A percentile compares a stretch with the other conserved stretches of the same genome.
phyloP scores from a whole-genome alignment of 108 stramenopile species.

The Nitzschia sp. region DNA sequence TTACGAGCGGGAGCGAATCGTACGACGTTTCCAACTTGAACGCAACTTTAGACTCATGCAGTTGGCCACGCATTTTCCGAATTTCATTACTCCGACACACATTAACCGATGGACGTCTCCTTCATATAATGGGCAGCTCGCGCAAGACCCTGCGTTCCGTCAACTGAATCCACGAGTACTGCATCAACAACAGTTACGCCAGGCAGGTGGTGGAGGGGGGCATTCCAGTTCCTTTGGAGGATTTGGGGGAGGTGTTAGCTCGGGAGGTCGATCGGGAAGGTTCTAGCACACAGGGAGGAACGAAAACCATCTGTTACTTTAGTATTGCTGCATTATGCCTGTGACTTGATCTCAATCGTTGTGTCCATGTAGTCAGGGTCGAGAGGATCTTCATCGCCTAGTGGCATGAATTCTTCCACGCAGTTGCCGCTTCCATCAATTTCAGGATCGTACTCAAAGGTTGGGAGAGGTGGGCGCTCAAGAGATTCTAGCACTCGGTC shows the following conservation, averaged over 20 bases:
- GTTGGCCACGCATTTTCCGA: conserved; percentile 38
- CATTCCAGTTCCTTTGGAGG: neutral
- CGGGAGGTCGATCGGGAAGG: conserved; percentile 35
- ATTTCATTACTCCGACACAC: conserved; percentile 26
- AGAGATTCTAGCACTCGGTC: conserved; percentile 60
- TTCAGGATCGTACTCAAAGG: conserved; percentile 73
- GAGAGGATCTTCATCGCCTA: conserved; percentile 75
- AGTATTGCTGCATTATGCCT: conserved; percentile 22
- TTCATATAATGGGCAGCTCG: conserved; percentile 39
- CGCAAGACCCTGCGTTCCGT: conserved; percentile 37
- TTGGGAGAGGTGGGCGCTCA: conserved; percentile 76
- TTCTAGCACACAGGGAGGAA: conserved; percentile 8
- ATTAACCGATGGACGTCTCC: conserved; percentile 39
- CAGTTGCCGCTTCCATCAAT: conserved; percentile 84
- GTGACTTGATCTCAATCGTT: conserved; percentile 40
- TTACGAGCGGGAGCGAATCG: neutral
- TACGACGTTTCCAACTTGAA: conserved; percentile 28
- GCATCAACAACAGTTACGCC: neutral
- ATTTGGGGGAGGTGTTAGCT: conserved; percentile 36
- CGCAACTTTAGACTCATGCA: conserved; percentile 49
- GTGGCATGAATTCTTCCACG: conserved; percentile 82
- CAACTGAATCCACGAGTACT: conserved; percentile 21
- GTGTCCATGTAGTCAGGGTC: conserved; percentile 54
- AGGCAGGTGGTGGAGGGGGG: conserved; percentile 1
- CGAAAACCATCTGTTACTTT: too few species aligned